Base-by-base conservation (phyloP, 2,329 filamentous ascomycete genomes). In the Neonectria ditissima region DNA sequence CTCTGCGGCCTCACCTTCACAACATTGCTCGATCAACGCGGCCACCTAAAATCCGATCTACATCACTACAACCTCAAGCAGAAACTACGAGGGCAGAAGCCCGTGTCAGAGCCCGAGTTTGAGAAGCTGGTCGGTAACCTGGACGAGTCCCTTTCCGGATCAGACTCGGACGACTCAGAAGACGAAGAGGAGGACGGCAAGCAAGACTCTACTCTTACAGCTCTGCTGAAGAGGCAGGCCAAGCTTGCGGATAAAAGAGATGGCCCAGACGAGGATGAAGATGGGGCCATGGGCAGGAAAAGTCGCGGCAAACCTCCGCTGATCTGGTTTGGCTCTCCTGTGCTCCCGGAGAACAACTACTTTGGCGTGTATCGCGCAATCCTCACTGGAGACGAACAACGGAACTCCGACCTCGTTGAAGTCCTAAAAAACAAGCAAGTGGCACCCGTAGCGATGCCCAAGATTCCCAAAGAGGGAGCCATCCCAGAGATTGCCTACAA, bases 51-150 rank as follows among this genome's bases (percentile, higher is more conserved):
- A 73, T 97, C 95, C 10, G 96, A 99, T 74, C 84, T 97, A 52
- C 96, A 99, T 78, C 87, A 91, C 68, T 99, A 97, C 81, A 99
- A 99, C 76, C 81, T 98, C 65, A 98, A 97, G 80, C 92, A 95
- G 76, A 97, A 93, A 81, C 81, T 97, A 60, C 89, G 93, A 50
- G 92, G 92, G 0, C 84, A 85, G 62, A 86, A 85, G 10, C 80
- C 92, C 0, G 91, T 97, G 1, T 87, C 88, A 1, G 96, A 99
- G 75, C 78, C 76, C 8, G 94, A 97, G 34, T 99, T 99, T 70
- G 92, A 96, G 76, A 92, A 91, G 75, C 84, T 97, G 7, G 85
- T 98, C 8, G 93, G 89, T 37, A 89, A 96, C 63, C 83, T 99
- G 34, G 92, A 97, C 71, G 95, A 99, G 82, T 96, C 92, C 73